Base-by-base conservation (phyloP, 1,284 basidiomycete species). In the Erythrobasidium hasegawianum region DNA sequence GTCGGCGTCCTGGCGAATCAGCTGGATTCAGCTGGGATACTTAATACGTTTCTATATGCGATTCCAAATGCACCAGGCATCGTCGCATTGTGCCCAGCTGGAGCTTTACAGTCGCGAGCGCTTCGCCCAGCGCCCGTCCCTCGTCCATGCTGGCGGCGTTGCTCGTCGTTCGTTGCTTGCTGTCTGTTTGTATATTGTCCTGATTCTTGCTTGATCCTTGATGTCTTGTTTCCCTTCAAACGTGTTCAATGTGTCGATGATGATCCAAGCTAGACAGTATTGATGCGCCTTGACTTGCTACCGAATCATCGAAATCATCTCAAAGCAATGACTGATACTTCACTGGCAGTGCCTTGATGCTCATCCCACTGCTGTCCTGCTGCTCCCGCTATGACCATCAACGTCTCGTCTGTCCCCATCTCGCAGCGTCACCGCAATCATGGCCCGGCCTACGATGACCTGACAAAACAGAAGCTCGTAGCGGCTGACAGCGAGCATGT, bases 21-120 rank as follows among this genome's bases (percentile, higher is more conserved):
- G 10, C 29, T 26, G 41, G 38, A 26, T 27, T 40, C n/a, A 38
- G 43, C 20, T n/a, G n/a, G n/a, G n/a, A n/a, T n/a, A n/a, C n/a
- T n/a, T n/a, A n/a, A n/a, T n/a, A n/a, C n/a, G n/a, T n/a, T n/a
- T n/a, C n/a, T n/a, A n/a, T 22, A 56, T 50, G 43, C 39, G 52
- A 29, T 16, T n/a, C 2, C 55, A 52, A n/a, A 81, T 87, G 74
- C 76, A 90, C 91, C 69, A 96, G 83, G 78, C 92, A 87, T 75
- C 90, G 82, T 80, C 90, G 90, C 87, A 96, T 93, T 80, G 93
- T 90, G 71, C 89, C 87, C 54, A 90, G 88, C 79, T 95, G 90
- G 40, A 93, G 86, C 82, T 94, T 94, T 78, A 95, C 71, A 26
- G 52, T 56, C 14, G 50, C 47, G 26, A 64, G 47, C 18, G 54